Evolutionary conservation across 495 filamentous ascomycete genomes (phyloP), one percentile per base, ranked within the genome.

Genomic region (Tuber microsphaerosporum): DNA sequence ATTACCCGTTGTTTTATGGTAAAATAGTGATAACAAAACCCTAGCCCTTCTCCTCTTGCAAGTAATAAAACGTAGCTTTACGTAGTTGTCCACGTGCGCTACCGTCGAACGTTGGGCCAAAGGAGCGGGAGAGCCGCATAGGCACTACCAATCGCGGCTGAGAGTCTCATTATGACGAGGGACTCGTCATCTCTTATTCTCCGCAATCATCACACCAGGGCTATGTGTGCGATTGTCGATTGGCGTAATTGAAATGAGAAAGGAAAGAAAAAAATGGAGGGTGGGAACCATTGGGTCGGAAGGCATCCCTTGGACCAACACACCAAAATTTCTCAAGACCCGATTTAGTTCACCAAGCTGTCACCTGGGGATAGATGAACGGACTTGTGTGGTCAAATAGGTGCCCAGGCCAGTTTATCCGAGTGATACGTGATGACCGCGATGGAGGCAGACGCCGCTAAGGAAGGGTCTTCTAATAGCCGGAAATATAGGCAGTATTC

Each of bases 371-470:
- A 61, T 12, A 14, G 8, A 16, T 65, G 56, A 65, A 14, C 17
- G 26, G 56, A 34, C 10, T 65, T 65, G 56, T 65, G 56, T 34
- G 56, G 56, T 65, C 56, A 65, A 34, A 65, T 65, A 2, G 56
- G 56, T 34, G 14, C 4, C 26, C 34, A 31, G 56, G 12, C 56
- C 16, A 65, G 3, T 7, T 34, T 65, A 34, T 31, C 56, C 56
- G 56, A 65, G 56, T 65, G 56, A 65, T 65, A 65, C 56, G 26
- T 65, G 56, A 65, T 65, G 56, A 65, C 56, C 26, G 8, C 26
- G 14, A 17, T 31, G 56, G 26, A 19, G 26, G 56, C 17, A 14
- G 56, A n/a, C 48, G 2, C 12, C 3, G 1, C 56, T 5, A 26
- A 34, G 56, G 56, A 19, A 14, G 12, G 56, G 26, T 16, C 31